A percentile compares a stretch with the other conserved stretches of the same genome.
phyloP scores from a whole-genome alignment of 257 asterid genomes.

The Solanum paucissectum region DNA sequence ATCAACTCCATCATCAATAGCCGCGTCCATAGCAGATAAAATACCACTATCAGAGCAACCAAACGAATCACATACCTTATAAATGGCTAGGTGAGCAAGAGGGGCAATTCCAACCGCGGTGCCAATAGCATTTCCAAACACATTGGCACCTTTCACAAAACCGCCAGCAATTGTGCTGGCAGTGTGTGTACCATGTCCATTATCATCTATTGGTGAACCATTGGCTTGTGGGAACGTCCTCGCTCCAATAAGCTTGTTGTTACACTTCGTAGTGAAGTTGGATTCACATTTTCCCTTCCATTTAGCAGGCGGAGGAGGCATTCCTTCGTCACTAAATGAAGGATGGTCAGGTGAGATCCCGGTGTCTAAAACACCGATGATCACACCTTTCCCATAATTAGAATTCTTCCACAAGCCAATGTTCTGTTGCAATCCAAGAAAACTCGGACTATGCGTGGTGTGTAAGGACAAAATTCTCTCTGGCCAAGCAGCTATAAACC shows the following conservation, averaged over 20 bases:
- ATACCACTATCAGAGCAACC: slow-evolving; percentile 9
- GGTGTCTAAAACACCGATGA: slow-evolving; percentile 18
- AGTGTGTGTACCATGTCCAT: slow-evolving; percentile 26
- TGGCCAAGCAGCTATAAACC: slow-evolving; percentile 11
- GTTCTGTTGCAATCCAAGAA: slow-evolving; percentile 5
- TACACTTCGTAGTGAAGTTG: neutral
- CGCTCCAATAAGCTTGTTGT: slow-evolving; percentile 25
- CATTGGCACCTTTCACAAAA: slow-evolving; percentile 11
- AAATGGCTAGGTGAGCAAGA: slow-evolving; percentile 18
- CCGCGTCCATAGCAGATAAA: slow-evolving; percentile 23
- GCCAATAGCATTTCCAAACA: slow-evolving; percentile 17
- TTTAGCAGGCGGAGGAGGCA: slow-evolving; percentile 13
- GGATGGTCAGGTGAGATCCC: slow-evolving; percentile 19
- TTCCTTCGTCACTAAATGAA: slow-evolving; percentile 6
- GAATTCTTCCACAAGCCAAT: slow-evolving; percentile 2
- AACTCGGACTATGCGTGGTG: slow-evolving; percentile 8
- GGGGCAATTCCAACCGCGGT: slow-evolving; percentile 28
- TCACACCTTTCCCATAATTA: slow-evolving; percentile 18
- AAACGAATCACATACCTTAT: slow-evolving; percentile 3
- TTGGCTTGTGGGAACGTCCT: neutral
- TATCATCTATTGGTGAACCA: neutral
- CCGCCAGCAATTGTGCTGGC: slow-evolving; percentile 18
- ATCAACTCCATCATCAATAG: slow-evolving; percentile 32
- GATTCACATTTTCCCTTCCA: slow-evolving; percentile 23
- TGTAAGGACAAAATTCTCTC: neutral